phyloP scores from a whole-genome alignment of 1,284 basidiomycete species.

The Macrocybe sp. region DNA sequence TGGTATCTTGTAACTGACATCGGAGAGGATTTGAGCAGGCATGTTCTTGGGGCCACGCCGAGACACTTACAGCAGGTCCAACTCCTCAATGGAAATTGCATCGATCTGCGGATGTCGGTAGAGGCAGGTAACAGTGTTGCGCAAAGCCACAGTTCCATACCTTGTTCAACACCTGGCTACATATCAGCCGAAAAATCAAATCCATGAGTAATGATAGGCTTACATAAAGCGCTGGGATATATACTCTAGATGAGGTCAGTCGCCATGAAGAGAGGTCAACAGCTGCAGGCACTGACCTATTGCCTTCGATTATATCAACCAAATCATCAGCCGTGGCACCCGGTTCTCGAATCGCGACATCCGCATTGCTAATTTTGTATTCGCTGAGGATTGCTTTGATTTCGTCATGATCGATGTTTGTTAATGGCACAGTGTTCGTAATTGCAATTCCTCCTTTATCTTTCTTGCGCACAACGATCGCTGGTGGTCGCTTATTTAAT shows the following conservation, averaged over 20 bases:
- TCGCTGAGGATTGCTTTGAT: slow-evolving; percentile 96
- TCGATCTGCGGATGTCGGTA: slow-evolving; percentile 69
- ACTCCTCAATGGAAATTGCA: slow-evolving; percentile 97
- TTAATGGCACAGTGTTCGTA: slow-evolving; percentile 95
- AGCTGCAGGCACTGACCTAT: slow-evolving; percentile 47
- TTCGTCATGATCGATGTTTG: slow-evolving; percentile 92
- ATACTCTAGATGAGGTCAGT: slow-evolving; percentile 58
- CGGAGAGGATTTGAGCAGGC: slow-evolving; percentile 2
- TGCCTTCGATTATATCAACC: slow-evolving; percentile 95
- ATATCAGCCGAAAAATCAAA: background rate
- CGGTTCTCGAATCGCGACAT: slow-evolving; percentile 91
- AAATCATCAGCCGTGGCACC: slow-evolving; percentile 95
- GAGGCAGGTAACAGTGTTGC: slow-evolving; percentile 17
- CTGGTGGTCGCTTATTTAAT: slow-evolving; percentile 93
- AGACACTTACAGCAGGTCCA: slow-evolving; percentile 78
- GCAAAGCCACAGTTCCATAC: slow-evolving; percentile 25
- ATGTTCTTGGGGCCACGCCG: background rate
- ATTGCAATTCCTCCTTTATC: slow-evolving; percentile 94
- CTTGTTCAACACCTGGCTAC: slow-evolving; percentile 68
- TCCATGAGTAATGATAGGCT: slow-evolving; percentile 23
- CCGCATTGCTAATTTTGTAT: slow-evolving; percentile 87
- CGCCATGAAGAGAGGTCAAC: background rate
- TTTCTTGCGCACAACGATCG: slow-evolving; percentile 86
- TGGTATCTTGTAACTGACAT: slow-evolving; percentile 79
- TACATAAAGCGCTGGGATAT: slow-evolving; percentile 90